These are phyloP conservation scores for Logfia minima DNA, from an alignment of 129 eudicot genomes.

Conservation along the genomic window DNA sequence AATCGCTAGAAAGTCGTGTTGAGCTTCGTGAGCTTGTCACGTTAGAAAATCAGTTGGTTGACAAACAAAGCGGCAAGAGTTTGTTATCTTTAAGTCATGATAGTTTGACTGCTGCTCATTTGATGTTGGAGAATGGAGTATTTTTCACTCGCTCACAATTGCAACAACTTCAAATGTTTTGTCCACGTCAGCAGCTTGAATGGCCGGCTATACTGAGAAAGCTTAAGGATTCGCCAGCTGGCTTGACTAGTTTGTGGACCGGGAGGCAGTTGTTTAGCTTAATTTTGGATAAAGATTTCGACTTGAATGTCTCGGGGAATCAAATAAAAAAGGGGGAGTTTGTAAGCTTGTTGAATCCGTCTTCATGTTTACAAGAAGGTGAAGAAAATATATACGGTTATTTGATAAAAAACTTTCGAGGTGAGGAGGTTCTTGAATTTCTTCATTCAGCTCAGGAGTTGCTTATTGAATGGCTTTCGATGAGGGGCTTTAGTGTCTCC, in stretches of 20 bases:
- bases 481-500: slow-evolving; percentile 88
- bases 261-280: slow-evolving; percentile 81
- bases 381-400: slow-evolving; percentile 53
- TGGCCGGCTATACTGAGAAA: slow-evolving; percentile 51
- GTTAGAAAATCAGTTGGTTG: slow-evolving; percentile 54
- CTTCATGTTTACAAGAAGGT: slow-evolving; percentile 65
- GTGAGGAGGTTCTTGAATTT: slow-evolving; percentile 53
- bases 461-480: slow-evolving; percentile 81
- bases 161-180: slow-evolving; percentile 88
- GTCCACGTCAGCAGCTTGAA: slow-evolving; percentile 37
- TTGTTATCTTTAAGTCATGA: slow-evolving; percentile 74
- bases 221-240: slow-evolving; percentile 18
- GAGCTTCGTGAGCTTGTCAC: slow-evolving; percentile 86
- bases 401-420: slow-evolving; percentile 42
- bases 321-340: slow-evolving; percentile 65
- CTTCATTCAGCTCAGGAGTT: slow-evolving; percentile 67
- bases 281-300: slow-evolving; percentile 59
- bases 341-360: slow-evolving; percentile 46
- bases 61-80: slow-evolving; percentile 76
- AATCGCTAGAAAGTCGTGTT: slow-evolving; percentile 58
- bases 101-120: slow-evolving; percentile 82
- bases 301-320: slow-evolving; percentile 37
- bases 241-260: slow-evolving; percentile 57
- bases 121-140: slow-evolving; percentile 65
- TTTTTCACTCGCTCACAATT: slow-evolving; percentile 46